These are phyloP conservation scores for Cucurbita pepo DNA, from an alignment of 306 rosid genomes.

Conservation along the genomic window DNA sequence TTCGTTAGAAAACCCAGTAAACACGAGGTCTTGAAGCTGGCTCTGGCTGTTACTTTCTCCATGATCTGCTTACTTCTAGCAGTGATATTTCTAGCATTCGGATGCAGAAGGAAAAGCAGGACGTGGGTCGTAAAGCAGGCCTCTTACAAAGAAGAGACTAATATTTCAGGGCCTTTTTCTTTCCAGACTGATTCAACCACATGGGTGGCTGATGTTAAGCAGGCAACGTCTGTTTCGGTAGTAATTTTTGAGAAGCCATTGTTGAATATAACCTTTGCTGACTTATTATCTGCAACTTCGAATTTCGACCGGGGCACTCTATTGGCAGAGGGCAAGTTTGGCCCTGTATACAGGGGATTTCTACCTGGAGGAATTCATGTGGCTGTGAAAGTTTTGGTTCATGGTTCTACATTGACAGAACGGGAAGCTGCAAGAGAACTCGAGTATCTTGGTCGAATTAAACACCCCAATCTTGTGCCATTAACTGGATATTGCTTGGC, in stretches of 20 bases:
- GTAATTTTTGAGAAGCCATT: constrained; percentile 90
- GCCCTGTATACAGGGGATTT: constrained; percentile 91
- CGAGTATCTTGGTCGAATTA: constrained; percentile 89
- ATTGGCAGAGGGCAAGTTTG: constrained; percentile 96
- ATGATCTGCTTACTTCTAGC: constrained; percentile 67
- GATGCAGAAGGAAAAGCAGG: constrained; percentile 64
- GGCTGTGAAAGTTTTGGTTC: constrained; percentile 87
- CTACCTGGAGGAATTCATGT: constrained; percentile 83
- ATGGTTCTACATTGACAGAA: constrained; percentile 84
- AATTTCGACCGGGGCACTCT: constrained; percentile 90
- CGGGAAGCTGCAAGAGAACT: constrained; percentile 87
- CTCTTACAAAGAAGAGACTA: constrained; percentile 72
- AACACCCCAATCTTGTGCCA: constrained; percentile 91
- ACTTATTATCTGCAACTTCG: constrained; percentile 82
- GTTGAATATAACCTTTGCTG: constrained; percentile 77
- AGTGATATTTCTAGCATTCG: constrained; percentile 58
- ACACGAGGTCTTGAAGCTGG: constrained; percentile 51
- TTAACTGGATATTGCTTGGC: constrained; percentile 95
- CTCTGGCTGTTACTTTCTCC: constrained; percentile 54
- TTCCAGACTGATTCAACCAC: constrained; percentile 94
- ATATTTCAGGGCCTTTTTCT: constrained; percentile 84
- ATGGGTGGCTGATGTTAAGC: constrained; percentile 99
- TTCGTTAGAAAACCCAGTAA: constrained; percentile 23
- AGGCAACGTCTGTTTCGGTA: constrained; percentile 75
- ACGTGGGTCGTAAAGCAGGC: constrained; percentile 66